Evolutionary conservation across 345 rosid genomes (phyloP), one percentile per base, ranked within the genome.

Genomic region (Euphorbia peplus): DNA sequence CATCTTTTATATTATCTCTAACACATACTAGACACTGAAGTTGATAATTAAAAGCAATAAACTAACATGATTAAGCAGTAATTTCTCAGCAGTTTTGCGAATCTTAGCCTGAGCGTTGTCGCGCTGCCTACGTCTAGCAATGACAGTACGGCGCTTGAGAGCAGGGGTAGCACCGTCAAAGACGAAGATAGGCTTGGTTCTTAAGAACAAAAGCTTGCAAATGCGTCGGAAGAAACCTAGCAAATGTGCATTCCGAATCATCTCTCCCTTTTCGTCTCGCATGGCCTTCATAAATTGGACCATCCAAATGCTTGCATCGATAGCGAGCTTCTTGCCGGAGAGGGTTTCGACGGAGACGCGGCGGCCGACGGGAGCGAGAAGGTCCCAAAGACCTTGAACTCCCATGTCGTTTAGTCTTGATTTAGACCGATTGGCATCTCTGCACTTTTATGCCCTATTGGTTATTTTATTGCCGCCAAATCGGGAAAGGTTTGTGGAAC

Each of bases 231-330:
- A 90, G 83, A 95, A 89, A 1, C 97, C 99, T 24, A 95, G 56
- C 83, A 95, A 76, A 78, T 95, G 97, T 6, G 96, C 99, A 75
- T 87, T 89, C 56, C 90, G 87, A 0, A 91, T 79, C 99, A 95
- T 95, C 74, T 95, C 96, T 24, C 99, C 97, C 66, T 82, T 88
- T 54, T 95, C 99, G 51, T 95, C 97, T 52, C 97, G 81, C 97
- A 95, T 95, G 9, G 99, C 99, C 80, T 91, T 95, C 83, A 95
- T 89, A 82, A 95, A 95, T 74, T 95, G 99, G 52, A 95, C 82
- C 90, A 95, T 84, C 97, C 97, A 91, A 75, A 93, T 93, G 54
- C 98, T 93, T 68, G 98, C 98, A 75, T 93, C 98, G 42, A 91
- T 87, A 65, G 97, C 98, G 50, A 89, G 86, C 67, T 79, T 91